Conservation (phyloP, 495 filamentous ascomycete species). For the Aspergillus campestris region DNA sequence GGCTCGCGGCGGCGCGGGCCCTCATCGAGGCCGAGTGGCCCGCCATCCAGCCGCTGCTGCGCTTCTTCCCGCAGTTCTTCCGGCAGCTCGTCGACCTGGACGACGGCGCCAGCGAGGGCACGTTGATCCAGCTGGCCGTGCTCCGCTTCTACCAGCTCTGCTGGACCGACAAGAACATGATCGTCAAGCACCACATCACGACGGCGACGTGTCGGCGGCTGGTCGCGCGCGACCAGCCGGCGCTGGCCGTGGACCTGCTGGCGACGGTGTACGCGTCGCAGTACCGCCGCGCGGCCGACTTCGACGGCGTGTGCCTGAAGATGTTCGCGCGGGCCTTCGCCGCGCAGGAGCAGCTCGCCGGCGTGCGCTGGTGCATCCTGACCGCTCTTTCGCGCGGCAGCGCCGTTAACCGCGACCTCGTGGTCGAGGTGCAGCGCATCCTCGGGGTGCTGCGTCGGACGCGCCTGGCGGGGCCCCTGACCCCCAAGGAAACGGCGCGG, state of each 20-base stretch:
- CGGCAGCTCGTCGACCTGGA: slow-evolving; percentile 26
- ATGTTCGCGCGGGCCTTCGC: slow-evolving; percentile 34
- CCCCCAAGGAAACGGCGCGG: slow-evolving; percentile 3
- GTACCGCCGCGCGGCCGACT: slow-evolving; percentile 22
- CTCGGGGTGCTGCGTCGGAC: slow-evolving; percentile 11
- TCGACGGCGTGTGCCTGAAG: slow-evolving; percentile 35
- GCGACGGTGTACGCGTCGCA: slow-evolving; percentile 31
- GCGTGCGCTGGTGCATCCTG: slow-evolving; percentile 37
- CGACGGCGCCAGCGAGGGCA: slow-evolving; percentile 5
- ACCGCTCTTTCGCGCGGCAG: slow-evolving; percentile 27
- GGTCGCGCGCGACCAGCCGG: slow-evolving; percentile 15
- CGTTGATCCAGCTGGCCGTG: slow-evolving; percentile 28
- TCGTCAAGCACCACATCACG: slow-evolving; percentile 30
- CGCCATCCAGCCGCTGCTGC: slow-evolving; percentile 11
- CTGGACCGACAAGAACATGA: slow-evolving; percentile 17
- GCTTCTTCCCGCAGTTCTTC: slow-evolving; percentile 31
- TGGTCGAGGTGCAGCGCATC: slow-evolving; percentile 26
- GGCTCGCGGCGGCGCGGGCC: slow-evolving; percentile 19
- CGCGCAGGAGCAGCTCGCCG: slow-evolving; percentile 18
- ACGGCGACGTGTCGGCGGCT: slow-evolving; percentile 20
- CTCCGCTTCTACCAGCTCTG: slow-evolving; percentile 36
- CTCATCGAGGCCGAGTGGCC: slow-evolving; percentile 27
- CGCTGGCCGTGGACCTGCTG: slow-evolving; percentile 27
- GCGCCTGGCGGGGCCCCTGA: not conserved
- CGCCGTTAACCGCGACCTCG: slow-evolving; percentile 20